Base-by-base conservation (phyloP, 345 rosid genomes). In the Pelargonium nanum region DNA sequence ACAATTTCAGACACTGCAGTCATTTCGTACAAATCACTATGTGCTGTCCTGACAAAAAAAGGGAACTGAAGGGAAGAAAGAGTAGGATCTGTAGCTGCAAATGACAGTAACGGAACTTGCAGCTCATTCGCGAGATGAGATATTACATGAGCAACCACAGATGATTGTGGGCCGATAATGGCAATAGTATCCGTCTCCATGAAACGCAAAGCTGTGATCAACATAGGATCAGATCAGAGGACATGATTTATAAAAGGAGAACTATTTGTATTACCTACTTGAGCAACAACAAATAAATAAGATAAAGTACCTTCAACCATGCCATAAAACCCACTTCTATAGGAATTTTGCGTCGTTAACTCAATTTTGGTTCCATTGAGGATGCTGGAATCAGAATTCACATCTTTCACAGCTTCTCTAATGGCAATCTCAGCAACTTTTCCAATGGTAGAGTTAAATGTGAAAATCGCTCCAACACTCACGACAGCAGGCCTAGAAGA, bases 11-110 rank as follows among this genome's bases (percentile, higher is more conserved):
- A 86, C 61, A 87, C 79, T 19, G 97, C 96, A 24, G 83, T 71
- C 98, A 92, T 92, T 61, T 92, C 94, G 70, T 83, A 77, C 44
- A 72, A 50, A 77, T 92, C 98, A 66, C 86, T 89, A 60, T 74
- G 97, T 22, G 80, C 76, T 7, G 96, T 84, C 76, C 95, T 80
- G 13, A 92, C 74, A 56, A 92, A 87, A 73, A 75, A 92, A 4
- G 98, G 98, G 69, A 78, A 92, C 74, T 89, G 93, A 26, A 89
- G 82, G 5, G 95, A 83, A 53, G 83, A 74, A 51, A 92, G 84
- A 24, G 91, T 79, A n/a, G 96, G 91, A 57, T 92, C 98, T 6
- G 98, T 89, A n/a, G 85, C 95, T 54, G 79, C 84, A 73, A 92
- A 92, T 17, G 98, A 85, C 54, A 92, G 71, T 62, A 92, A 64